phyloP scores from a whole-genome alignment of 208 protist genomes.

The Wallacemonas collosoma region DNA sequence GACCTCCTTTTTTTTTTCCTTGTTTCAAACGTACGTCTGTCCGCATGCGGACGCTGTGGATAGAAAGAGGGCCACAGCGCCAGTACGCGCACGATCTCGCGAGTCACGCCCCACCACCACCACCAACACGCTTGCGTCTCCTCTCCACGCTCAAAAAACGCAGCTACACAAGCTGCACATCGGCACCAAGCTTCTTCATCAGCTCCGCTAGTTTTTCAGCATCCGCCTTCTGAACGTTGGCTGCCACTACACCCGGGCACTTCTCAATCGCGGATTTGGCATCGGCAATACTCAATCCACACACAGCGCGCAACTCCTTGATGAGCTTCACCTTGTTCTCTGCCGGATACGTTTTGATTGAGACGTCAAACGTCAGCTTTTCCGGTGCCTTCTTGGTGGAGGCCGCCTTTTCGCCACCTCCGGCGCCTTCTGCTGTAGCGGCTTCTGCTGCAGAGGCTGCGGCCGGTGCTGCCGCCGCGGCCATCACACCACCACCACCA shows the following conservation, averaged over 20 bases:
- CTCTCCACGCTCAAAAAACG: too few species aligned
- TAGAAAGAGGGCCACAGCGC: too few species aligned
- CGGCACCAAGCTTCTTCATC: constrained; percentile 68
- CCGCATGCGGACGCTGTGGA: too few species aligned
- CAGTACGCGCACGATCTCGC: too few species aligned
- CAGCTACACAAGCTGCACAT: constrained; percentile 63
- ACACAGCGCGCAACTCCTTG: constrained; percentile 79
- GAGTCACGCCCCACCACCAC: too few species aligned
- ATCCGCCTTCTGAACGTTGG: constrained; percentile 65
- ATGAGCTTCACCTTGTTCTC: constrained; percentile 87
- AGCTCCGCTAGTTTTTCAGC: constrained; percentile 77
- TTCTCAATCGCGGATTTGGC: constrained; percentile 85
- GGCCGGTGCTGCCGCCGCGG: constrained; percentile 22
- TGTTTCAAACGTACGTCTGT: too few species aligned
- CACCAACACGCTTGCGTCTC: too few species aligned
- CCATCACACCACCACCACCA: constrained; percentile 44
- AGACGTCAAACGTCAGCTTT: constrained; percentile 68
- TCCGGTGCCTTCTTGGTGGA: constrained; percentile 65
- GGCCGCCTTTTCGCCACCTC: constrained; percentile 15
- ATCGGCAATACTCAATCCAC: constrained; percentile 63
- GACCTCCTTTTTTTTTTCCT: too few species aligned
- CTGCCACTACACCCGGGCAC: constrained; percentile 71
- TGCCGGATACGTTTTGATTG: constrained; percentile 66
- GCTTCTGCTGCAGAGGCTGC: background rate
- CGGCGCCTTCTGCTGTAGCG: constrained; percentile 15